Conservation (phyloP, 75 land plant genomes). For the Pinus albicaulis region DNA sequence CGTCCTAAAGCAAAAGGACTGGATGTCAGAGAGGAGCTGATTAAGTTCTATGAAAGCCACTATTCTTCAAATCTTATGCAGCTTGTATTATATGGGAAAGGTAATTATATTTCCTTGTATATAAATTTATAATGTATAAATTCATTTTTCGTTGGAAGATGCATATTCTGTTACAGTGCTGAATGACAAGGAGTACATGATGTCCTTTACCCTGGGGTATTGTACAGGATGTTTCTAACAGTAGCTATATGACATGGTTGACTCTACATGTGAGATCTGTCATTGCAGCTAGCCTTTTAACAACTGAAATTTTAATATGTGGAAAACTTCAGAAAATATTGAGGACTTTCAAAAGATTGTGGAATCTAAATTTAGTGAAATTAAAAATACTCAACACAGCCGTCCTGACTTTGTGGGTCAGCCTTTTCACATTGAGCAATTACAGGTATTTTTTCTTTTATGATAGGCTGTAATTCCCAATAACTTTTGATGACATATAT, state of each 20-base stretch:
- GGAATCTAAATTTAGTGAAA: slow-evolving; percentile 52
- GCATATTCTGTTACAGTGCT: background rate
- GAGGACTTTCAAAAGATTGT: slow-evolving; percentile 68
- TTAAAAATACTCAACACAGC: slow-evolving; percentile 46
- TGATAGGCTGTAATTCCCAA: background rate
- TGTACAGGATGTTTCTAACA: background rate
- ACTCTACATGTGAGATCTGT: background rate
- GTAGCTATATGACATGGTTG: background rate
- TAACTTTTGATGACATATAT: background rate
- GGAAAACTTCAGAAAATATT: slow-evolving; percentile 44
- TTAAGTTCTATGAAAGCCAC: slow-evolving; percentile 77
- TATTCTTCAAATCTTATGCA: slow-evolving; percentile 97
- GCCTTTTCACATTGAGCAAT: slow-evolving; percentile 76
- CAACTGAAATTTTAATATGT: background rate
- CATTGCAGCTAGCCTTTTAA: background rate
- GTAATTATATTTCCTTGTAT: slow-evolving; percentile 23
- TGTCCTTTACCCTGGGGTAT: no score
- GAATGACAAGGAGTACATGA: no score
- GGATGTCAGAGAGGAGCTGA: slow-evolving; percentile 76
- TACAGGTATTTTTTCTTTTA: slow-evolving; percentile 50
- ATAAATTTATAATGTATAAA: background rate
- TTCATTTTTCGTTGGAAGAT: background rate
- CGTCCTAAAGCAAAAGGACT: slow-evolving; percentile 77
- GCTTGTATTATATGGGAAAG: slow-evolving; percentile 86
- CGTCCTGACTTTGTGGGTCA: slow-evolving; percentile 53